Base-by-base conservation (phyloP, 2,329 filamentous ascomycete genomes). In the Fusarium sp. region DNA sequence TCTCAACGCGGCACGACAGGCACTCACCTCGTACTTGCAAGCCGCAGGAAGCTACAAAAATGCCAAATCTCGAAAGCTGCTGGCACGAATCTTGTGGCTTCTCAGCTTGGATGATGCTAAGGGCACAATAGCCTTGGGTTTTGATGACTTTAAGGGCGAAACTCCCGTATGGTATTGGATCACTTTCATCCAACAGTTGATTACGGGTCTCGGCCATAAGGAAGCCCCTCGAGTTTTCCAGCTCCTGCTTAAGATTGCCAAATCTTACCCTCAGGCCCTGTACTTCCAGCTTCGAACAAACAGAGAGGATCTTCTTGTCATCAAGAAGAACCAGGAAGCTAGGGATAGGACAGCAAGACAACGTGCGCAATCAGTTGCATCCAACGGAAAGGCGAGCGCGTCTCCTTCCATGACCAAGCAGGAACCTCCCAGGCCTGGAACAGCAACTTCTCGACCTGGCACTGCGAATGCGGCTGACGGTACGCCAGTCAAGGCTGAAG, bases 91-190 rank as follows among this genome's bases (percentile, higher is more conserved):
- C 49, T 84, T 99, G 48, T 99, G 96, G 96, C 85, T 99, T 45
- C 86, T 99, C 44, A 98, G 95, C 79, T 84, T 99, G 70, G 96
- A 99, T 75, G 94, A 97, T 74, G 85, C 92, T 0, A 93, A 93
- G 75, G 93, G 93, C 14, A 90, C 87, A 37, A 90, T 99, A 62
- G 91, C 93, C 1, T 85, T 89, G 72, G 93, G 95, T 14, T 99
- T 97, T 71, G 93, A 97, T 69, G 93, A 95, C 71, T 99, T 96
- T 82, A 97, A 98, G 83, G 96, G 96, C 51, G 96, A 99, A 72
- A 97, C 94, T 3, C 94, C 94, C 1, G 93, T 97, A 14, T 99
- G 96, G 96, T 99, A 98, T 81, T 99, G 96, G 96, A 97, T 98
- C 71, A 98, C 95, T 0, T 99, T 97, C 78, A 98, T 99, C 67